Evolutionary conservation across 1,284 basidiomycete species (phyloP), one percentile per base, ranked within the genome.

Genomic region (Sanghuangporus sanghuang): DNA sequence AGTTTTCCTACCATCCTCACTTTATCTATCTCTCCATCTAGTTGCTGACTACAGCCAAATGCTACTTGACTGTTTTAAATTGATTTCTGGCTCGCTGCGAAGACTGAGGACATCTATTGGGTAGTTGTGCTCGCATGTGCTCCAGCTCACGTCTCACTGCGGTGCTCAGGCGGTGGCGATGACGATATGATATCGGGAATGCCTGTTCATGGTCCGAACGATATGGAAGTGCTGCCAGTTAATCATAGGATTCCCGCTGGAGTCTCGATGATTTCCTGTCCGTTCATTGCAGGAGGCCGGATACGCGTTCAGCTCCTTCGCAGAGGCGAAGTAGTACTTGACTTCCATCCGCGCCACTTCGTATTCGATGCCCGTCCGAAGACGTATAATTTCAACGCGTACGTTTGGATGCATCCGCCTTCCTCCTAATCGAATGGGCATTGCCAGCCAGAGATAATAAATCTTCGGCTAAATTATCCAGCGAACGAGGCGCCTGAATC

Each of bases 351-450:
- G 1, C 59, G 71, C 3, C 72, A 73, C 46, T 89, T 85, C 71
- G 74, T 69, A 42, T 89, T 89, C 73, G 71, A 82, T 61, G 74
- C 78, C 8, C 77, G 73, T 46, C 85, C 87, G 3, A 14, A 75
- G 62, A 77, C 73, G 40, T 90, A 87, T 72, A 88, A 89, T 71
- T 90, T 79, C 71, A 89, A 90, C 68, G 85, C 80, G 27, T 84
- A 84, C 67, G 85, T 86, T 46, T 78, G 79, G 42, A 77, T 77
- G 57, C 77, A 77, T 11, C 71, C 63, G 2, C 44, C 44, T 46
- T 7, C 21, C 16, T n/a, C 44, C 44, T 46, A 6, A 7, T 46
- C 16, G 8, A 14, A n/a, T 18, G 21, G 21, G 2, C 44, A n/a
- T n/a, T 46, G 16, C 5, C 27, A 32, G 27, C 5, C 4, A 32